A percentile compares a stretch with the other conserved stretches of the same genome.
Evolutionary conservation across 192 early-diverging fungal species (phyloP).

Genomic region (Rhizophagus clarus): DNA sequence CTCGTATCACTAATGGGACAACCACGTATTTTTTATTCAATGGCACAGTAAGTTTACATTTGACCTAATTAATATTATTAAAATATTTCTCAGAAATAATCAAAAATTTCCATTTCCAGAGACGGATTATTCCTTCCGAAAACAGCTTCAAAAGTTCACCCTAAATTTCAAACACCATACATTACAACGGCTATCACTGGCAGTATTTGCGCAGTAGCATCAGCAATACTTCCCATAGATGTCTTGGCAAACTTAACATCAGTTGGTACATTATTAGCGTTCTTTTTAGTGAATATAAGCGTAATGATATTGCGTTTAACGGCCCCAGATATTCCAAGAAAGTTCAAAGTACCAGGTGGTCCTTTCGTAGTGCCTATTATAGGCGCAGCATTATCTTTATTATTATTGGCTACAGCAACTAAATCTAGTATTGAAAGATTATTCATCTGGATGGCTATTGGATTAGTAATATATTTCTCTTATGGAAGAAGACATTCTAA

Average conservation of each 20-base stretch:
- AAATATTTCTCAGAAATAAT: background rate
- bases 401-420: slow-evolving; percentile 69
- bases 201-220: slow-evolving; percentile 62
- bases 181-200: slow-evolving; percentile 71
- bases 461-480: slow-evolving; percentile 71
- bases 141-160: slow-evolving; percentile 71
- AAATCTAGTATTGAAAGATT: slow-evolving; percentile 69
- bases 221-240: slow-evolving; percentile 78
- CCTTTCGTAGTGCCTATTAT: slow-evolving; percentile 67
- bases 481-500: slow-evolving; percentile 48
- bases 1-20: slow-evolving; percentile 77
- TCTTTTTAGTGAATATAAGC: slow-evolving; percentile 80
- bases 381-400: slow-evolving; percentile 60
- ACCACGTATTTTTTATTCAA: slow-evolving; percentile 84
- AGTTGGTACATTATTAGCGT: slow-evolving; percentile 82
- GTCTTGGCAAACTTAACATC: slow-evolving; percentile 85
- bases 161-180: slow-evolving; percentile 73
- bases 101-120: background rate
- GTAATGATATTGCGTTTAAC: slow-evolving; percentile 76
- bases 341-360: slow-evolving; percentile 75
- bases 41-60: slow-evolving; percentile 57
- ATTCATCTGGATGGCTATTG: slow-evolving; percentile 77
- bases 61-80: too few relatives aligned
- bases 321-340: slow-evolving; percentile 66
- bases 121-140: slow-evolving; percentile 81